Conservation (phyloP, 768 basidiomycete species). For the Hygrophoropsis aurantiaca region DNA sequence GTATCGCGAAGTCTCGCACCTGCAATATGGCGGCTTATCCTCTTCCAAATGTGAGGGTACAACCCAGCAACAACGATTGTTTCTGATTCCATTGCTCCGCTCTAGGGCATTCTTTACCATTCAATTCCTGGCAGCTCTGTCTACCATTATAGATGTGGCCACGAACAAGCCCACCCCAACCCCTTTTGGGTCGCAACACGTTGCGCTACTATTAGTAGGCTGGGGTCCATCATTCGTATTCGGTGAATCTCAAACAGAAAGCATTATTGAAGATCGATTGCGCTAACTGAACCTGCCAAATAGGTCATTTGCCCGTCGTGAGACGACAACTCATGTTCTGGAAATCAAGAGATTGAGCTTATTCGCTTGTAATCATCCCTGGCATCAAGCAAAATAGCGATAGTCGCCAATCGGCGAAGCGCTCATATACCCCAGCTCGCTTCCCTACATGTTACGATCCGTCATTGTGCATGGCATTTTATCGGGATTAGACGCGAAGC, state of each 20-base stretch:
- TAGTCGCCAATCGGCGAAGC: too few species aligned
- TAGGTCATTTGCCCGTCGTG: slow-evolving; percentile 39
- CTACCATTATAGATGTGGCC: slow-evolving; percentile 51
- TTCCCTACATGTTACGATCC: too few species aligned
- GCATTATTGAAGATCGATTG: background rate
- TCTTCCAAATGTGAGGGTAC: slow-evolving; percentile 53
- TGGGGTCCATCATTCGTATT: slow-evolving; percentile 63
- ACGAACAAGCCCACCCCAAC: slow-evolving; percentile 37
- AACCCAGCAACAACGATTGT: background rate
- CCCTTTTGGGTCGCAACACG: slow-evolving; percentile 64
- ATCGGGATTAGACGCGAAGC: too few species aligned
- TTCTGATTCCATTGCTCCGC: slow-evolving; percentile 3
- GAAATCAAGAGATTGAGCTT: too few species aligned
- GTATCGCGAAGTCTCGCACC: slow-evolving; percentile 33
- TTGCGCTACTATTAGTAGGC: slow-evolving; percentile 55
- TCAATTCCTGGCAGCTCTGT: slow-evolving; percentile 49
- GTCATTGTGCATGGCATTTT: too few species aligned
- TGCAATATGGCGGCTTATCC: slow-evolving; percentile 50
- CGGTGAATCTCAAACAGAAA: slow-evolving; percentile 40
- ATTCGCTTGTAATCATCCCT: too few species aligned
- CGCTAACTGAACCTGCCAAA: slow-evolving; percentile 4
- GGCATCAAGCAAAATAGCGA: too few species aligned
- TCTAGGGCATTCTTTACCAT: slow-evolving; percentile 43
- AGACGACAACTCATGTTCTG: slow-evolving; percentile 40
- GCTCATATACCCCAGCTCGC: too few species aligned